Base-by-base conservation (phyloP, 202 grass and related monocot genomes). In the Cymbopogon flexuosus region DNA sequence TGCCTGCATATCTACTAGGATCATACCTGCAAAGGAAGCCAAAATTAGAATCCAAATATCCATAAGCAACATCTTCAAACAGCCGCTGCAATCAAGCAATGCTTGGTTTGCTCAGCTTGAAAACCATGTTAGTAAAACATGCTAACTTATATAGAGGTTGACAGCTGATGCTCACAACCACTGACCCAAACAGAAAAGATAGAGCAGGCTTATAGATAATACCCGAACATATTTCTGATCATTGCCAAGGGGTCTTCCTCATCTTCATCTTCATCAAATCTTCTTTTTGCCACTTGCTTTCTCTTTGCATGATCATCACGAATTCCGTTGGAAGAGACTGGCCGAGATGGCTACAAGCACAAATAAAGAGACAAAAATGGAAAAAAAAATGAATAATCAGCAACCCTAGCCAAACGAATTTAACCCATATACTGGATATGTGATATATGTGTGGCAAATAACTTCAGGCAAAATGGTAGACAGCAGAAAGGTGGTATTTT, bases 141-240 rank as follows among this genome's bases (percentile, higher is more conserved):
- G 8, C n/a, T 11, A 73, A 72, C 22, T 72, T 13, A 16, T 21
- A 52, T n/a, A 37, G 37, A 74, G 9, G 30, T 19, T 29, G 2
- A 8, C 0, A 3, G 31, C 29, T 19, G 6, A 13, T 0, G 0
- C 24, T 75, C 27, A 0, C 21, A 75, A 69, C 39, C 5, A 51
- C 21, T 42, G 68, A 43, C 22, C 18, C n/a, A 34, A 35, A 46
- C 64, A 59, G 42, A 49, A 10, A 61, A 60, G 63, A 72, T 21
- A 65, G 23, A 31, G 70, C 13, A 82, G 14, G 63, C 54, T 13
- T 29, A 66, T 37, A 22, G 46, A 70, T 39, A 74, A 84, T 93
- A 98, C 95, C 91, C 73, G 12, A 98, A 94, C 91, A 98, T 95
- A 52, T 75, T 85, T 81, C 96, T 90, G 61, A 99, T 95, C 81